Base-by-base conservation (phyloP, 371 early-diverging fungal species). In the Umbelopsis sp. region DNA sequence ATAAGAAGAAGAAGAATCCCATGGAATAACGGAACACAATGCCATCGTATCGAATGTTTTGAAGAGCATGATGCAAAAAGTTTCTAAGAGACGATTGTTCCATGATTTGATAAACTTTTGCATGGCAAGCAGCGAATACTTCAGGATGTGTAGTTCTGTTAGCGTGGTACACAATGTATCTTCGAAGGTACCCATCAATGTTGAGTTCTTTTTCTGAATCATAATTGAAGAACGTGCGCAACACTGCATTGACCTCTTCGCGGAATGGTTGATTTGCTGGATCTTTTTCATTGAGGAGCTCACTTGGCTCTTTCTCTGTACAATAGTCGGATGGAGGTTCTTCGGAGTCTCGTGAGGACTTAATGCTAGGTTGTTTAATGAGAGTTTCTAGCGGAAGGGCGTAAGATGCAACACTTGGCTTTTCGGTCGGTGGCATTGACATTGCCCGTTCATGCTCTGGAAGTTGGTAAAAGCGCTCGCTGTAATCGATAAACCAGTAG, bases 181-280 rank as follows among this genome's bases (percentile, higher is more conserved):
- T 44, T 16, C 63, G 66, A 44, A 71, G 53, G n/a, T 68, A 74
- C 11, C 67, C 69, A 18, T 65, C 57, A 44, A 74, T 50, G 10
- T 69, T 74, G 10, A 74, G 38, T 25, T 74, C 74, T 22, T 74
- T 74, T 53, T 63, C 71, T n/a, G 72, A 74, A 37, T 71, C 74
- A 18, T 50, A 50, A n/a, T 72, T 66, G 24, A 74, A 74, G 32
- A 74, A 74, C 12, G 74, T 74, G 18, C 69, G 29, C 4, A 69
- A 41, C 2, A 71, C 69, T 14, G 72, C 66, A 44, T 74, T 66
- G 14, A 74, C 50, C 50, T 74, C 74, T 18, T 69, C 66, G 9
- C 74, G 63, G 29, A 73, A 74, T 1, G 72, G 74, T 10, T 72
- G 74, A 22, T 65, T 57, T 11, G 16, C 35, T 29, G 57, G 29